Conservation (phyloP, 2,329 filamentous ascomycete genomes). For the Scolecobasidium constrictum region DNA sequence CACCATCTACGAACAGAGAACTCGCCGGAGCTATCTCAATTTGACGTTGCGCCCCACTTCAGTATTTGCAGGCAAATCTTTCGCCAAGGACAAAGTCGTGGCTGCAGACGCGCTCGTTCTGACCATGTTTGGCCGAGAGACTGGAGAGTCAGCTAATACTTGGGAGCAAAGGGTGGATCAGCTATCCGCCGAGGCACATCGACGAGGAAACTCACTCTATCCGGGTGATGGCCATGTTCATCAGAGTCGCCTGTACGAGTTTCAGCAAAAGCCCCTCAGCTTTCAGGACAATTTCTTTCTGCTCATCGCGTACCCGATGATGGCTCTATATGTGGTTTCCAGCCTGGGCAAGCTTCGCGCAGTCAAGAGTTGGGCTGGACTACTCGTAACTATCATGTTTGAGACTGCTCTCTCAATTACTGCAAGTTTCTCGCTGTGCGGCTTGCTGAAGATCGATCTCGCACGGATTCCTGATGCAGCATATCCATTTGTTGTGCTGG, state of each 20-base stretch:
- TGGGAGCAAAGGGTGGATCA: conserved; percentile 53
- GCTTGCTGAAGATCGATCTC: conserved; percentile 62
- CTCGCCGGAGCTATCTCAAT: conserved; percentile 56
- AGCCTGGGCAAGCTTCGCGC: conserved; percentile 60
- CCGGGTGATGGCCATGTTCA: conserved; percentile 45
- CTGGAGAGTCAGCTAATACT: conserved; percentile 50
- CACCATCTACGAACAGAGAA: conserved; percentile 58
- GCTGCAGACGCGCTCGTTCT: conserved; percentile 71
- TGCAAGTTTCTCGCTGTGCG: conserved; percentile 71
- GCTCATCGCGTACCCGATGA: conserved; percentile 53
- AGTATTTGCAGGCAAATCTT: conserved; percentile 72
- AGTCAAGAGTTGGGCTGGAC: conserved; percentile 63
- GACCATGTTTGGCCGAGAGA: conserved; percentile 58
- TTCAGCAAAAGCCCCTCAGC: conserved; percentile 66
- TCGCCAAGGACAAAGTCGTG: conserved; percentile 54
- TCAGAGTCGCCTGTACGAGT: conserved; percentile 59
- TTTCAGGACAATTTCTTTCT: conserved; percentile 53
- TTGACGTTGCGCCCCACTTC: conserved; percentile 66
- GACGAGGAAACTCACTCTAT: conserved; percentile 54
- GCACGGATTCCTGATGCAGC: conserved; percentile 63
- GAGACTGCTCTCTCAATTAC: conserved; percentile 64
- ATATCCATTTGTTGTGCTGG: conserved; percentile 67
- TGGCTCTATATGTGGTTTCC: conserved; percentile 52
- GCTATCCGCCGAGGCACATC: conserved; percentile 38
- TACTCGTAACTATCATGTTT: conserved; percentile 58